phyloP scores from a whole-genome alignment of 371 early-diverging fungal genomes.

The Mycotypha africana region DNA sequence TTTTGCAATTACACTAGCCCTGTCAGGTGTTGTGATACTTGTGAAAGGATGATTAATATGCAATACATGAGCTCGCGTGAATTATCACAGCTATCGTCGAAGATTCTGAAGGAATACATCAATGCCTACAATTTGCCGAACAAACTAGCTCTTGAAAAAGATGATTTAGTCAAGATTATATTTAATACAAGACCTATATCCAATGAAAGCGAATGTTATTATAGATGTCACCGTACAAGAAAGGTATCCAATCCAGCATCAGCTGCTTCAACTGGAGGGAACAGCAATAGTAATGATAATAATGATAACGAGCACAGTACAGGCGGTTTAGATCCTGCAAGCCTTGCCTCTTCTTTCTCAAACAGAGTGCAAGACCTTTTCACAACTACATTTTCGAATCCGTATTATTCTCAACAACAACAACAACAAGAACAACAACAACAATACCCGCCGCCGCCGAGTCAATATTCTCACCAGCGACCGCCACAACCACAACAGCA shows the following conservation, averaged over 20 bases:
- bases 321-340: too few species aligned
- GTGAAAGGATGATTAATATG: conserved; percentile 33
- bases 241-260: too few species aligned
- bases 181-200: conserved; percentile 41
- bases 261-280: background rate
- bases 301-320: too few species aligned
- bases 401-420: background rate
- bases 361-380: conserved; percentile 12
- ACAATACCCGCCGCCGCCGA: too few species aligned
- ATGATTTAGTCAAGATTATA: conserved; percentile 37
- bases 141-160: conserved; percentile 36
- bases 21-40: conserved; percentile 40
- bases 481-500: background rate
- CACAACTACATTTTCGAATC: background rate
- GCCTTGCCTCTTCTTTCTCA: conserved; percentile 8
- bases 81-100: conserved; percentile 21
- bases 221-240: conserved; percentile 14
- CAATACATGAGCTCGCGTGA: conserved; percentile 35
- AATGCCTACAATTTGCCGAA: conserved; percentile 33
- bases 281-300: background rate
- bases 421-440: conserved; percentile 4
- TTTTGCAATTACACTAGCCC: conserved; percentile 12
- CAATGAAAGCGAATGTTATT: conserved; percentile 36
- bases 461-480: background rate
- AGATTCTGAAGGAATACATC: conserved; percentile 33